A percentile compares a stretch with the other conserved stretches of the same genome.
Conservation (phyloP, 2,329 filamentous ascomycete species). For the Nemania sp. region DNA sequence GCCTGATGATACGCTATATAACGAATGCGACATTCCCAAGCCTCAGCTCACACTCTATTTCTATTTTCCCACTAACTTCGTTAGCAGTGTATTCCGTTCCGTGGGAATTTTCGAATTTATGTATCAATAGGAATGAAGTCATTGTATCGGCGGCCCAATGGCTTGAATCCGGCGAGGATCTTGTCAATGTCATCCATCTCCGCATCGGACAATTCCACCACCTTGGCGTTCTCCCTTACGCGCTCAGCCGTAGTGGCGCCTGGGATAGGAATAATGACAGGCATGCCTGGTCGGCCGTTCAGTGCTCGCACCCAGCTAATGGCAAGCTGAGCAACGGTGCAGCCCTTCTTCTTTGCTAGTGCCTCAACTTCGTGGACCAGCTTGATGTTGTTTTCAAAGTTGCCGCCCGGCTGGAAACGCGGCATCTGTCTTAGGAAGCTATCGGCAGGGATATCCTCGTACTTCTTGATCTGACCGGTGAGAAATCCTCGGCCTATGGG, state of each 20-base stretch:
- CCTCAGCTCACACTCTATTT: neutral
- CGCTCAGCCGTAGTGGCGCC: conserved; percentile 69
- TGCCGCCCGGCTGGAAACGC: conserved; percentile 69
- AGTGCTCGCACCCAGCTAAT: conserved; percentile 71
- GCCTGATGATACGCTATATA: conserved; percentile 46
- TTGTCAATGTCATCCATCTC: conserved; percentile 65
- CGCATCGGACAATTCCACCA: conserved; percentile 61
- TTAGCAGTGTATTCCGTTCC: neutral
- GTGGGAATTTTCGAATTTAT: conserved; percentile 40
- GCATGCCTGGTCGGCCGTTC: conserved; percentile 64
- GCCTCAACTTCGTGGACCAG: conserved; percentile 68
- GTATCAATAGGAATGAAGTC: conserved; percentile 53
- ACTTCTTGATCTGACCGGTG: conserved; percentile 62
- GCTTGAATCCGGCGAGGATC: conserved; percentile 61
- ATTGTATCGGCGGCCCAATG: conserved; percentile 63
- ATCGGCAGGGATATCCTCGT: conserved; percentile 66
- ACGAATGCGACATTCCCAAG: neutral
- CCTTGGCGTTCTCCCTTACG: conserved; percentile 70
- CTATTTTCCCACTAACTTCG: conserved; percentile 10
- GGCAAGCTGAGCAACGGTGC: conserved; percentile 73
- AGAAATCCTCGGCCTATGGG: conserved; percentile 73
- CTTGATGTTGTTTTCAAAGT: conserved; percentile 73
- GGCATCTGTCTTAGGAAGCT: conserved; percentile 62
- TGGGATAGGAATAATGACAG: conserved; percentile 73
- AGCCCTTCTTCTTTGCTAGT: conserved; percentile 70